These are phyloP conservation scores for Arctium lappa DNA, from an alignment of 129 eudicot genomes.

Conservation along the genomic window DNA sequence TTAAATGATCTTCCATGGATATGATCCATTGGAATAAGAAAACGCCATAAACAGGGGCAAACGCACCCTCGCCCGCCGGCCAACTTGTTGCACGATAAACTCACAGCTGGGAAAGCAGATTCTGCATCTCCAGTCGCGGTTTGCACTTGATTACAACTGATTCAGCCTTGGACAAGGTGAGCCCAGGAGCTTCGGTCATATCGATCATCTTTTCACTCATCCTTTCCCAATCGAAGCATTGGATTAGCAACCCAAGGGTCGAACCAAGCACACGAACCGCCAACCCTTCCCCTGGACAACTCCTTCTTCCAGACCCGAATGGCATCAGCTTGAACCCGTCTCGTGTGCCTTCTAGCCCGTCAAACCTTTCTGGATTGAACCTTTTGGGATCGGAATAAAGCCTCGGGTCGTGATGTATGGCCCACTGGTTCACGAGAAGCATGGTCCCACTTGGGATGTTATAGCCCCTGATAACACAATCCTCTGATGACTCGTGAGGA, in stretches of 20 bases:
- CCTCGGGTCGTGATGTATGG: constrained; percentile 46
- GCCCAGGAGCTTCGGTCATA: constrained; percentile 38
- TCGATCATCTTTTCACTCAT: constrained; percentile 38
- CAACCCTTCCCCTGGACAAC: constrained; percentile 53
- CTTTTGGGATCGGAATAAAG: constrained; percentile 29
- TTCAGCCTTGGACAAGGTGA: constrained; percentile 32
- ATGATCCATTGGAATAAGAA: background rate
- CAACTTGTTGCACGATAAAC: background rate
- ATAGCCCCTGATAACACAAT: constrained; percentile 36
- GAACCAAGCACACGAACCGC: constrained; percentile 31
- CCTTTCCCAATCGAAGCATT: constrained; percentile 53
- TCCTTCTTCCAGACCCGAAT: constrained; percentile 55
- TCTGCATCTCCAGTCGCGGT: constrained; percentile 29
- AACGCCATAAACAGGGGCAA: background rate
- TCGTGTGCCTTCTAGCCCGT: constrained; percentile 27
- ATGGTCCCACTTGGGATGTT: constrained; percentile 38
- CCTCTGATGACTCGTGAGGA: constrained; percentile 39
- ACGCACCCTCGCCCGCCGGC: background rate
- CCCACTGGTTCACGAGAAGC: constrained; percentile 41
- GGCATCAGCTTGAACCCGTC: constrained; percentile 47
- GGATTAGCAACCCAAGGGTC: constrained; percentile 35
- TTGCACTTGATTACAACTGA: constrained; percentile 38
- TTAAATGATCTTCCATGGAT: too few relatives aligned
- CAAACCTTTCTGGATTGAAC: constrained; percentile 47
- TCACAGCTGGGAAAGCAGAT: constrained; percentile 22